Evolutionary conservation across 495 filamentous ascomycete species (phyloP), one percentile per base, ranked within the genome.

Genomic region (Hyaloscypha finlandica): DNA sequence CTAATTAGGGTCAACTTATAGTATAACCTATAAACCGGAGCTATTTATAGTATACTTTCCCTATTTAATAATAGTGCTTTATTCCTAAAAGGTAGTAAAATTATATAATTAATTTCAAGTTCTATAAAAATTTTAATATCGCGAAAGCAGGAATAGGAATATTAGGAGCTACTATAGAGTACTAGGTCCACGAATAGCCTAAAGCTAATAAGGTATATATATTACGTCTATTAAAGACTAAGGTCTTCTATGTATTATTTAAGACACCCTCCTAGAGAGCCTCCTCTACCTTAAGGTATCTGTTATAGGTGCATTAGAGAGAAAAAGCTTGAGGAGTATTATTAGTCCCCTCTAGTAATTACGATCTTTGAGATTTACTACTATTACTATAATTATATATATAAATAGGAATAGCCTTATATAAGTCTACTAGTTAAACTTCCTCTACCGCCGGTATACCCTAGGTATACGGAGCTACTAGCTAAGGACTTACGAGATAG

Each of bases 241-340:
- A 66, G 56, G 48, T 66, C 39, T 31, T 66, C 42, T 22, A 61
- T 56, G 4, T 66, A 66, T 56, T 29, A 66, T 55, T 66, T 35
- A 61, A 61, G 29, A 55, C 25, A 66, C 37, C 56, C 56, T 60
- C 33, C 29, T 8, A 39, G 56, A 29, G 56, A 53, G 64, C 56
- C 64, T 59, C 53, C 63, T 65, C 22, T 22, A 64, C 4, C 19
- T 56, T 29, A 57, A 54, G 62, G 62, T 39, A 57, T 57, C 39
- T 64, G 19, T 30, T 48, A 48, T 33, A 33, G 22, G 48, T 64
- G 29, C 19, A 64, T 64, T n/a, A 39, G 42, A 19, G 39, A 57
- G 62, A 16, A 54, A 63, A 16, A 30, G 62, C 22, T 52, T 2
- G 29, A 56, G 8, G 20, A 55, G 19, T 22, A 33, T 57, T 8